Evolutionary conservation across 2,329 filamentous ascomycete species (phyloP), one percentile per base, ranked within the genome.

Genomic region (Stylonectria norvegica): DNA sequence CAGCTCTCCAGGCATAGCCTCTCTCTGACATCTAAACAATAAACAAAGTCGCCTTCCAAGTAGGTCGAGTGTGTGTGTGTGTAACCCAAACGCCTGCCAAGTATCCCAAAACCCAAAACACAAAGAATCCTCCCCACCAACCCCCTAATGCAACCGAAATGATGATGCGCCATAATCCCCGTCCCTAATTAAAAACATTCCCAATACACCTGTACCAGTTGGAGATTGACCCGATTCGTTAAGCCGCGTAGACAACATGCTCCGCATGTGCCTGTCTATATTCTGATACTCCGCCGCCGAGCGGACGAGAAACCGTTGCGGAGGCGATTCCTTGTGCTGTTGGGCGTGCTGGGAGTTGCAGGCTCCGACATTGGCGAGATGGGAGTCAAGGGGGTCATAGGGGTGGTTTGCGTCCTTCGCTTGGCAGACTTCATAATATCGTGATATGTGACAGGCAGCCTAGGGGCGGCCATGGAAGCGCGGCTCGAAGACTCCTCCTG

Each of bases 351-450:
- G 20, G 55, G 55, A 20, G 55, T 48, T 43, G 44, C 47, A 11
- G 49, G 55, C 39, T 42, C 58, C 29, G 40, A 57, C 50, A 57
- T 56, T 12, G 54, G 52, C 19, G 54, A 57, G 44, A 48, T 59
- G 33, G 57, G 57, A 33, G 56, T 57, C 45, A 52, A 49, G 37
- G 52, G 50, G 9, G 53, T 45, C 19, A n/a, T n/a, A n/a, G 9
- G 30, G 6, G 8, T 8, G 9, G 49, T 52, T 20, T 59, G 54
- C 37, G 51, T 51, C 34, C 51, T 71, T 56, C 68, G 70, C 56
- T 67, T 68, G 25, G 71, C 65, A 1, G 63, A 58, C 48, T 55
- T 62, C 30, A 75, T 58, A 35, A 75, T 70, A 29, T 76, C 71
- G 33, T 70, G 68, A 56, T 75, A 75, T 5, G 65, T 73, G 20